Conservation (phyloP, 192 early-diverging fungal genomes). For the Coemansia sp. region DNA sequence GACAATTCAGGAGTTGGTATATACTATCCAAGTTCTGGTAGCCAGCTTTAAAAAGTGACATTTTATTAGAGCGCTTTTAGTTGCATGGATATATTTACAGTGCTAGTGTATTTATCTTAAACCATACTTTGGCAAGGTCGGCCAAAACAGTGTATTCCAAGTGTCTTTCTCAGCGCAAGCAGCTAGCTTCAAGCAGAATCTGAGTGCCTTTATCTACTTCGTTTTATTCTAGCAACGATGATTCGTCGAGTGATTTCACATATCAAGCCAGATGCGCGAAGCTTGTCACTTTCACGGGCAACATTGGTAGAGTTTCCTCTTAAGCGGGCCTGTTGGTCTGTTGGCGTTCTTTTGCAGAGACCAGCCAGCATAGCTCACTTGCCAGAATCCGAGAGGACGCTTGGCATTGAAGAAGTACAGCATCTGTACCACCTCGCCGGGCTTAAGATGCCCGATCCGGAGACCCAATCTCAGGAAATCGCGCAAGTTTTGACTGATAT, state of each 20-base stretch:
- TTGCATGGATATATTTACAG: background rate
- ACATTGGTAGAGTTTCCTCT: constrained; percentile 3
- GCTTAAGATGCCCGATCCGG: constrained; percentile 18
- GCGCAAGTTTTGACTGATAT: constrained; percentile 10
- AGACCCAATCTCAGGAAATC: background rate
- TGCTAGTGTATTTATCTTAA: too few species aligned
- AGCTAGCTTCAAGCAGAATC: too few species aligned
- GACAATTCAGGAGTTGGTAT: constrained; percentile 1
- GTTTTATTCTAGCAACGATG: background rate
- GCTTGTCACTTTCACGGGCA: background rate
- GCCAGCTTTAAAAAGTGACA: background rate
- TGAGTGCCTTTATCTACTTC: too few species aligned
- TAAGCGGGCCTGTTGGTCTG: constrained; percentile 8
- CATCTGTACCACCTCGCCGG: constrained; percentile 32
- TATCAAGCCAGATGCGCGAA: background rate
- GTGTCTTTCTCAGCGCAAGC: too few species aligned
- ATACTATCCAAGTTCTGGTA: background rate
- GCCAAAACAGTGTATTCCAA: too few species aligned
- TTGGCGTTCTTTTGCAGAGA: constrained; percentile 2
- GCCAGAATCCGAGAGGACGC: constrained; percentile 4
- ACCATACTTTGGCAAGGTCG: too few species aligned
- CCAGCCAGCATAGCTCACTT: background rate
- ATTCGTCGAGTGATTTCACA: background rate
- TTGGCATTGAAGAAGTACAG: constrained; percentile 6
- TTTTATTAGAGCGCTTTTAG: background rate